Percentiles rank a stretch among this genome's conserved stretches.
Conservation (phyloP, 345 rosid species). For the Ceriops tagal region DNA sequence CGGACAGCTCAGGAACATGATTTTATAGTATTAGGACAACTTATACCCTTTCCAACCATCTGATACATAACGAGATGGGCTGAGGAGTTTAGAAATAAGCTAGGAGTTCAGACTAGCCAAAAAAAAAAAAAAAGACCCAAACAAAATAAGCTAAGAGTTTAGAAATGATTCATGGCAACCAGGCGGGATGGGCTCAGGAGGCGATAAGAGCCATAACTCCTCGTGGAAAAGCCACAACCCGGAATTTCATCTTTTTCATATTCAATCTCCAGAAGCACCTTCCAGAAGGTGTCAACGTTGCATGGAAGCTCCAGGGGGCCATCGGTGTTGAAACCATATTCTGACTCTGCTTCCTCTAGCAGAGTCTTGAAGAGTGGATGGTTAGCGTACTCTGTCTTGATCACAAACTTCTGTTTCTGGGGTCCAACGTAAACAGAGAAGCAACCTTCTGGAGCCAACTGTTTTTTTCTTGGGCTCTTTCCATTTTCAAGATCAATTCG, state of each 20-base stretch:
- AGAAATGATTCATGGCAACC: slow-evolving; percentile 35
- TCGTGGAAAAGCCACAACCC: slow-evolving; percentile 32
- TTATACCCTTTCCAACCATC: no score
- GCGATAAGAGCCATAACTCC: slow-evolving; percentile 27
- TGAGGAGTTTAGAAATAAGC: no score
- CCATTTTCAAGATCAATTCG: neutral
- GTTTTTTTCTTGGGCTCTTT: slow-evolving; percentile 1
- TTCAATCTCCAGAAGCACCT: slow-evolving; percentile 26
- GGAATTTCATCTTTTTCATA: neutral
- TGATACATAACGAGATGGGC: neutral
- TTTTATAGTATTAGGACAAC: no score
- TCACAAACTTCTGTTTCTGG: slow-evolving; percentile 28
- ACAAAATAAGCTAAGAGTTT: neutral
- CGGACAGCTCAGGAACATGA: no score
- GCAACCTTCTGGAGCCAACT: slow-evolving; percentile 30
- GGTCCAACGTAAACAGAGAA: slow-evolving; percentile 34
- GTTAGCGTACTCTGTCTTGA: slow-evolving; percentile 25
- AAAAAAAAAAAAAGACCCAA: neutral
- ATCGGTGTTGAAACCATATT: slow-evolving; percentile 24
- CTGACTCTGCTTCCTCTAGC: slow-evolving; percentile 33
- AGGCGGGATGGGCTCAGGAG: slow-evolving; percentile 32
- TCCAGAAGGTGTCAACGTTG: slow-evolving; percentile 29
- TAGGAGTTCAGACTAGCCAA: neutral
- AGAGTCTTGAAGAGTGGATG: slow-evolving; percentile 32
- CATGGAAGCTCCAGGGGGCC: slow-evolving; percentile 33